A percentile compares a stretch with the other conserved stretches of the same genome.
Evolutionary conservation across 1,139 yeast species (phyloP).

Genomic region (Wickerhamomyces sp.): DNA sequence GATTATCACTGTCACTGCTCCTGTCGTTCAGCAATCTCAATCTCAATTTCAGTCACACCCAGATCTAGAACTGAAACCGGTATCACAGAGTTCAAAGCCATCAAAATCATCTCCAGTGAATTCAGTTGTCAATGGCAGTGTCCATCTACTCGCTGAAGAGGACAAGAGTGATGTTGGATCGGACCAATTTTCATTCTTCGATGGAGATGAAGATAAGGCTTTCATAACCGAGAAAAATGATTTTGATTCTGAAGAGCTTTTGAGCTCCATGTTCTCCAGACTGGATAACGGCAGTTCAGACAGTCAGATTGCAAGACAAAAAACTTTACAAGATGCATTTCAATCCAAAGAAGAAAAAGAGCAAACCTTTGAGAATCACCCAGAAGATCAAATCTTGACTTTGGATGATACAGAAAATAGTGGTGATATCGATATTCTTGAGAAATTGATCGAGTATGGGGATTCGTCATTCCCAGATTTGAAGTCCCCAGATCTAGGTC

Average conservation of each 20-base stretch:
- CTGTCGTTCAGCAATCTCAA: no score
- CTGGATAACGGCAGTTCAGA: background rate
- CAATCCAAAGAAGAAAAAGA: background rate
- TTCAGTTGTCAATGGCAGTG: no score
- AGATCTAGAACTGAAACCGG: no score
- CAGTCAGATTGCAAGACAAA: background rate
- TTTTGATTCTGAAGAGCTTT: constrained; percentile 7
- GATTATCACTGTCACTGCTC: no score
- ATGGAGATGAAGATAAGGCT: constrained; percentile 20
- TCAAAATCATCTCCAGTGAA: no score
- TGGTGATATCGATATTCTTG: constrained; percentile 23
- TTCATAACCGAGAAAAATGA: constrained; percentile 6
- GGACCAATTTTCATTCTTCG: constrained; percentile 19
- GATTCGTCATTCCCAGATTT: constrained; percentile 25
- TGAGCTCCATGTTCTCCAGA: constrained; percentile 6
- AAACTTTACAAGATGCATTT: background rate
- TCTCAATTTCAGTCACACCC: no score
- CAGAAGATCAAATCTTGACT: constrained; percentile 9
- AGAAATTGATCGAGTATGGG: constrained; percentile 23
- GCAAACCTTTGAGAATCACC: background rate
- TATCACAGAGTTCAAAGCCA: no score
- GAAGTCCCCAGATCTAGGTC: constrained; percentile 20
- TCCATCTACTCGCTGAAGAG: no score
- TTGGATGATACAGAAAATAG: no score
- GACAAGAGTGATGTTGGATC: constrained; percentile 2